These are phyloP conservation scores for Tylopilus sp. DNA, from an alignment of 768 basidiomycete genomes.

Conservation along the genomic window DNA sequence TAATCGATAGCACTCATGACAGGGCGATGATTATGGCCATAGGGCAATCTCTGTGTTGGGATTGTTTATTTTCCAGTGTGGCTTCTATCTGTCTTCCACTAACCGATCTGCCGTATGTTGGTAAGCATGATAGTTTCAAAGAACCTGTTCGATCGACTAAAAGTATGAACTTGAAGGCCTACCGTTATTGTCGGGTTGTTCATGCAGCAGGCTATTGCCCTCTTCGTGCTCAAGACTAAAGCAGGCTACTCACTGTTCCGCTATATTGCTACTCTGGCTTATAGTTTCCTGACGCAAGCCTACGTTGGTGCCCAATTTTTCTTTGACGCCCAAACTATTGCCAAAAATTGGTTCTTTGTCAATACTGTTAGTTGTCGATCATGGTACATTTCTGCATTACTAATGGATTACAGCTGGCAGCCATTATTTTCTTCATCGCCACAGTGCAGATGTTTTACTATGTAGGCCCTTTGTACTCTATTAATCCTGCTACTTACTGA, in stretches of 20 bases:
- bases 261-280: constrained; percentile 76
- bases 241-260: constrained; percentile 84
- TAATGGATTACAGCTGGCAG: constrained; percentile 46
- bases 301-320: constrained; percentile 77
- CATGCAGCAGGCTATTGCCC: constrained; percentile 79
- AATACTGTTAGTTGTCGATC: constrained; percentile 51
- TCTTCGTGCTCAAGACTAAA: constrained; percentile 83
- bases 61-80: constrained; percentile 72
- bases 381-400: constrained; percentile 11
- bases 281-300: constrained; percentile 73
- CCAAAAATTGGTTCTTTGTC: constrained; percentile 82
- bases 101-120: constrained; percentile 67
- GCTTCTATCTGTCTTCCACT: constrained; percentile 67
- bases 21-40: constrained; percentile 69
- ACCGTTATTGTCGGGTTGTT: constrained; percentile 88
- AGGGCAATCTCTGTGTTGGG: constrained; percentile 81
- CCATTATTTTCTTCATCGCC: constrained; percentile 93
- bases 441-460: constrained; percentile 92
- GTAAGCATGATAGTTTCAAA: constrained; percentile 38
- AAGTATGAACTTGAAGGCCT: constrained; percentile 43
- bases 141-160: background rate
- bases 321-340: constrained; percentile 63
- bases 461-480: constrained; percentile 12
- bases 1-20: constrained; percentile 14
- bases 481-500: background rate